A percentile compares a stretch with the other conserved stretches of the same genome.
Evolutionary conservation across 495 filamentous ascomycete species (phyloP).

Genomic region (Aspergillus leporis): DNA sequence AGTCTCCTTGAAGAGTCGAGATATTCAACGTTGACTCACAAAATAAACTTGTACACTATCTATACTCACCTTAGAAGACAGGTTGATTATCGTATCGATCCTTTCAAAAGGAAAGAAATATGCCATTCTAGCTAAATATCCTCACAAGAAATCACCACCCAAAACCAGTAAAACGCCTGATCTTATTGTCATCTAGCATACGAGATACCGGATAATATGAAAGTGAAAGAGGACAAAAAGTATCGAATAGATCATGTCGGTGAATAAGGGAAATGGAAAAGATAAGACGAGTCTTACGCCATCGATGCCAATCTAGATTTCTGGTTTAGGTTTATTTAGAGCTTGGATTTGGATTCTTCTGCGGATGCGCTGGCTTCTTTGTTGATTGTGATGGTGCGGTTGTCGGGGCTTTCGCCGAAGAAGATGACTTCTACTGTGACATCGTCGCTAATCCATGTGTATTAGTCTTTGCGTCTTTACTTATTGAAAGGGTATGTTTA

Average conservation of each 20-base stretch:
- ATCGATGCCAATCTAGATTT: background rate
- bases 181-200: background rate
- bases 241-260: background rate
- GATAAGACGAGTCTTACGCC: slow-evolving; percentile 4
- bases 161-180: background rate
- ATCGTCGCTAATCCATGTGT: slow-evolving; percentile 65
- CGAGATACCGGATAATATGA: background rate
- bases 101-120: background rate
- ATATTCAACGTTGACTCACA: too few relatives aligned
- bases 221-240: background rate
- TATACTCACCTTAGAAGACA: too few relatives aligned
- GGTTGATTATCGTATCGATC: too few relatives aligned
- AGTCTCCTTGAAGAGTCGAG: too few relatives aligned
- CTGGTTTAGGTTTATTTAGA: slow-evolving; percentile 34
- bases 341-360: slow-evolving; percentile 56
- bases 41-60: too few relatives aligned
- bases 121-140: background rate
- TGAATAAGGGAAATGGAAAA: background rate
- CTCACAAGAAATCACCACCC: background rate
- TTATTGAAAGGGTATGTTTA: background rate
- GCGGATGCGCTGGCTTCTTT: slow-evolving; percentile 75
- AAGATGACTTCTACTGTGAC: slow-evolving; percentile 98
- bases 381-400: slow-evolving; percentile 77
- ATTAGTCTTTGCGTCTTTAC: slow-evolving; percentile 11
- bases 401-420: slow-evolving; percentile 79